Conservation (phyloP, 371 early-diverging fungal species). For the Vairimorpha necatrix region DNA sequence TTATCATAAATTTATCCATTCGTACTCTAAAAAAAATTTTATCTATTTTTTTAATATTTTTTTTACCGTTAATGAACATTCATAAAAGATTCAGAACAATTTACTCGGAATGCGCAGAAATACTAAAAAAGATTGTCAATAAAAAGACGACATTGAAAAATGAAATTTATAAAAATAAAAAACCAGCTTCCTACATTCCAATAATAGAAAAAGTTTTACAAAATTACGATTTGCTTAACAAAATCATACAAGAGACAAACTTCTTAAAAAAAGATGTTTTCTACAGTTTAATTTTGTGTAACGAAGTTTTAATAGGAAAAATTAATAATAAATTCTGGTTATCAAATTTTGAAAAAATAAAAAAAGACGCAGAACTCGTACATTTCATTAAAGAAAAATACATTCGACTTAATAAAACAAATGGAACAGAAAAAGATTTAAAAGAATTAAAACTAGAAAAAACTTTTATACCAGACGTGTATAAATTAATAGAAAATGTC, state of each 20-base stretch:
- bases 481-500: conserved; percentile 44
- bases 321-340: conserved; percentile 49
- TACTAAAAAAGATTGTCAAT: conserved; percentile 53
- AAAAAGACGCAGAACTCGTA: conserved; percentile 13
- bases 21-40: background rate
- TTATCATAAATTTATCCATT: too few species aligned
- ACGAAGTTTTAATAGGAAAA: conserved; percentile 58
- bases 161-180: conserved; percentile 58
- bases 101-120: conserved; percentile 56
- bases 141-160: conserved; percentile 56
- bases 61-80: conserved; percentile 12
- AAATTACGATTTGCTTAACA: conserved; percentile 42
- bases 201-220: conserved; percentile 53
- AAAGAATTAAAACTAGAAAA: conserved; percentile 28
- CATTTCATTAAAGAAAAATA: conserved; percentile 20
- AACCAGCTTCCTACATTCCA: conserved; percentile 54
- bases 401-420: conserved; percentile 56
- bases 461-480: conserved; percentile 57
- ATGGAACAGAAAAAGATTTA: conserved; percentile 38
- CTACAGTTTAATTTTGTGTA: conserved; percentile 40
- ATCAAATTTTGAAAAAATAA: conserved; percentile 46
- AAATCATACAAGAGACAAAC: conserved; percentile 40
- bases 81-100: conserved; percentile 31
- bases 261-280: conserved; percentile 37
- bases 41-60: conserved; percentile 2